Evolutionary conservation across 225 moss, liverwort and hornwort genomes (phyloP).

Genomic region (Bryum argenteum): DNA sequence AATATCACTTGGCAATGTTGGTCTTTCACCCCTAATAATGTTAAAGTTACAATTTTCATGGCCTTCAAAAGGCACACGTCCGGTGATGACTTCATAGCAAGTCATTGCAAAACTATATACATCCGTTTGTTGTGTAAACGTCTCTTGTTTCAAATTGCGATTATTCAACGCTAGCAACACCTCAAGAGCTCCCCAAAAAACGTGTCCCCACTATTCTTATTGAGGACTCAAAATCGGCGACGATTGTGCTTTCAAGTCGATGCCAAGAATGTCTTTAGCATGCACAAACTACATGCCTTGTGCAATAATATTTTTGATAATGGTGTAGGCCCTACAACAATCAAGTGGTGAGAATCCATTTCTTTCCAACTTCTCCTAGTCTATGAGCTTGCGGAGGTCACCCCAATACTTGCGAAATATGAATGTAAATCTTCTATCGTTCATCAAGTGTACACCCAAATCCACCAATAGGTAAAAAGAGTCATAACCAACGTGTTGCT

Average conservation of each 20-base stretch:
- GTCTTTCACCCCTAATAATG: not conserved
- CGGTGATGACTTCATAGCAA: not conserved
- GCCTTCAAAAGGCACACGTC: not conserved
- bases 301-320: too few relatives aligned
- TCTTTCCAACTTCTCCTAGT: not conserved
- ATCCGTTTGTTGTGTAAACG: not conserved
- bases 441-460: too few relatives aligned
- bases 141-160: accelerated
- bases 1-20: not conserved
- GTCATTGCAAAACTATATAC: conserved; percentile 5
- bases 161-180: not conserved
- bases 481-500: too few relatives aligned
- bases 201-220: accelerated
- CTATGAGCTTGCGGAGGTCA: accelerated
- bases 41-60: accelerated
- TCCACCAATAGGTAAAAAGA: too few relatives aligned
- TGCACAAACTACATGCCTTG: too few relatives aligned
- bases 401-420: not conserved
- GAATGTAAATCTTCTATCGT: not conserved
- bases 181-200: not conserved
- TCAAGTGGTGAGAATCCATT: not conserved
- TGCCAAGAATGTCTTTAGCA: not conserved
- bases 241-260: not conserved
- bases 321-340: accelerated
- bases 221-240: not conserved